phyloP scores from a whole-genome alignment of 306 rosid genomes.

The Vicia villosa region DNA sequence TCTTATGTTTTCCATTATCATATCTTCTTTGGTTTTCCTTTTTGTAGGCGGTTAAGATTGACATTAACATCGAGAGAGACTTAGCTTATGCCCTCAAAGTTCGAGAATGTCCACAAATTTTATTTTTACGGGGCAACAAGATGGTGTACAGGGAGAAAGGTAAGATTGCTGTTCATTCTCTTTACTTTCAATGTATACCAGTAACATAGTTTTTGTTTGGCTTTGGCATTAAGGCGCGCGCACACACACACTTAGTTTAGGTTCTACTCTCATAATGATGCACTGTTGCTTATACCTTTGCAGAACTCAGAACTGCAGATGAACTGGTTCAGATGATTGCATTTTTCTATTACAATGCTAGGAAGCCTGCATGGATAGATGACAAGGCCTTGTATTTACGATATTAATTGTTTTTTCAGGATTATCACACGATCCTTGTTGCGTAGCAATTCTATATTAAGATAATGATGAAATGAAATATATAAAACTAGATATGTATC shows the following conservation, averaged over 20 bases:
- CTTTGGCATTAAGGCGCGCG: slow-evolving; percentile 17
- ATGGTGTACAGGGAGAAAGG: slow-evolving; percentile 91
- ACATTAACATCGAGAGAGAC: slow-evolving; percentile 84
- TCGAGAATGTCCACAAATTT: slow-evolving; percentile 77
- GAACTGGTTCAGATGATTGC: slow-evolving; percentile 94
- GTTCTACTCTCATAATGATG: slow-evolving; percentile 21
- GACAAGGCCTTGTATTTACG: slow-evolving; percentile 51
- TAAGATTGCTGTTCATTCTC: slow-evolving; percentile 44
- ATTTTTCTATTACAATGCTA: slow-evolving; percentile 89
- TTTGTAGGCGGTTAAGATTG: slow-evolving; percentile 77
- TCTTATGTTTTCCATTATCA: slow-evolving; percentile 1
- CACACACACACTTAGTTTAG: slow-evolving; percentile 4
- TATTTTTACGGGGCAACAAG: slow-evolving; percentile 73
- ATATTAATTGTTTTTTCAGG: slow-evolving; percentile 24
- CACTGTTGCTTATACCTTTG: slow-evolving; percentile 19
- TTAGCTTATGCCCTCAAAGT: slow-evolving; percentile 89
- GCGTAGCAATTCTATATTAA: background rate
- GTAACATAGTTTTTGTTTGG: slow-evolving; percentile 32
- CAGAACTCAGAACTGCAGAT: slow-evolving; percentile 67
- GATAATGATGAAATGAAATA: background rate
- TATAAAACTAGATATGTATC: background rate
- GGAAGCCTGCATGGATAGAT: slow-evolving; percentile 86
- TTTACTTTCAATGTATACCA: background rate
- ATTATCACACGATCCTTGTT: background rate
- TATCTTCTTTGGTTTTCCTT: slow-evolving; percentile 31